These are phyloP conservation scores for Lachancea meyersii DNA, from an alignment of 805 yeast genomes.

Conservation along the genomic window DNA sequence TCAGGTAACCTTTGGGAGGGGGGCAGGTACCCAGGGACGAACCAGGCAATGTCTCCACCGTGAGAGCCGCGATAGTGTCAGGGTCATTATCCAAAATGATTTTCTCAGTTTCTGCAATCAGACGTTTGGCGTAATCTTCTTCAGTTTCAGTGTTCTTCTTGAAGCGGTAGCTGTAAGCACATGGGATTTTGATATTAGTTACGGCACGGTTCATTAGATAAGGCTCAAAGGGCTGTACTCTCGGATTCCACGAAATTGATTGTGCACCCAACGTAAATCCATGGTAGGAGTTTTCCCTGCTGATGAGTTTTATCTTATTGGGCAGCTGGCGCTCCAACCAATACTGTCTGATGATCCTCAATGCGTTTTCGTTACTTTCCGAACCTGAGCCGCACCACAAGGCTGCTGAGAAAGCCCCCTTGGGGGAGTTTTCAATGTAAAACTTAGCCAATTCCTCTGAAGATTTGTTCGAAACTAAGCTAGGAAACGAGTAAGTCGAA, in stretches of 20 bases:
- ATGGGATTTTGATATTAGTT: slow-evolving; percentile 26
- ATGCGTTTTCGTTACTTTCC: slow-evolving; percentile 61
- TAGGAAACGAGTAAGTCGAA: slow-evolving; percentile 36
- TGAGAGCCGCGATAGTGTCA: slow-evolving; percentile 38
- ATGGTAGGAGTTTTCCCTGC: slow-evolving; percentile 43
- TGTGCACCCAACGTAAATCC: slow-evolving; percentile 45
- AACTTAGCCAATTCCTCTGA: slow-evolving; percentile 41
- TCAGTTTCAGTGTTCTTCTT: slow-evolving; percentile 34
- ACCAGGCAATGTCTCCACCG: slow-evolving; percentile 44
- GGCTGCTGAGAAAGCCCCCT: slow-evolving; percentile 36
- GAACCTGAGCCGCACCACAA: slow-evolving; percentile 57
- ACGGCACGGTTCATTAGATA: slow-evolving; percentile 23
- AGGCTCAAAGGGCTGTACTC: slow-evolving; percentile 33
- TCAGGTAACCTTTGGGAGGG: slow-evolving; percentile 43
- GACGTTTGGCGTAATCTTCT: slow-evolving; percentile 35
- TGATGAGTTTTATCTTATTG: slow-evolving; percentile 37
- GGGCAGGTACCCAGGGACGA: slow-evolving; percentile 42
- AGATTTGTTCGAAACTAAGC: slow-evolving; percentile 31
- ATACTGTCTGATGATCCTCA: slow-evolving; percentile 50
- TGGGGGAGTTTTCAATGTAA: slow-evolving; percentile 37
- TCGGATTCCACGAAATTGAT: slow-evolving; percentile 36
- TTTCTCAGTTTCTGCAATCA: slow-evolving; percentile 39
- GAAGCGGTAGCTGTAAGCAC: slow-evolving; percentile 34
- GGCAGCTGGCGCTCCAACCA: slow-evolving; percentile 39
- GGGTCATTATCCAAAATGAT: slow-evolving; percentile 40